Conservation (phyloP, 257 asterid species). For the Ajuga chamaepitys region DNA sequence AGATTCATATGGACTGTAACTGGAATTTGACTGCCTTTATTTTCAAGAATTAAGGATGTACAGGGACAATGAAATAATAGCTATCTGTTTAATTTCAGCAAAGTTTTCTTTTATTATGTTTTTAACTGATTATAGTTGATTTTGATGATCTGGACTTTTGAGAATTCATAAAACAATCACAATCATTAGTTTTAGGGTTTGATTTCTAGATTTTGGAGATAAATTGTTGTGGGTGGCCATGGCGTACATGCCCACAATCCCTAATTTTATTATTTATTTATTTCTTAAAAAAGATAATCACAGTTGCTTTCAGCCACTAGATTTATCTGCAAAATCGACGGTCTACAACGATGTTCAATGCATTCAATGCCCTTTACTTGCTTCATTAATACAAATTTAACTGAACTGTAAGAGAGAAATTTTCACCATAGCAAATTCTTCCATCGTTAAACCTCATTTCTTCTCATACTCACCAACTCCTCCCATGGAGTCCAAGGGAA, state of each 20-base stretch:
- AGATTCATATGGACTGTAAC: background rate
- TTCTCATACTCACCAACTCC: constrained; percentile 16
- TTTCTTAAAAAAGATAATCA: background rate
- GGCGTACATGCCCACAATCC: background rate
- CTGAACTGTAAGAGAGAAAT: constrained; percentile 24
- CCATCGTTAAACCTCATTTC: constrained; percentile 14
- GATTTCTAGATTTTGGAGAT: background rate
- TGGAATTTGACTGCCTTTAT: background rate
- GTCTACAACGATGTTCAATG: constrained; percentile 15
- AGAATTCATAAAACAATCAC: background rate
- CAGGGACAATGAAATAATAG: background rate
- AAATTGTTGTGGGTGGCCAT: background rate
- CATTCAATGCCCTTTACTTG: constrained; percentile 34
- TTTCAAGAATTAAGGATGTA: background rate
- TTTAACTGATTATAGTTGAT: background rate
- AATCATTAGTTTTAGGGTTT: background rate
- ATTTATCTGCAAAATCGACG: constrained; percentile 18
- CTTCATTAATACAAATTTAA: constrained; percentile 25
- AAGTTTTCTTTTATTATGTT: background rate
- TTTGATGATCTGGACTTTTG: background rate
- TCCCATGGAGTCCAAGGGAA: constrained; percentile 26
- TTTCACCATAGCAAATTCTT: constrained; percentile 15
- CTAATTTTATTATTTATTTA: background rate
- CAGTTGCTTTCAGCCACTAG: constrained; percentile 14
- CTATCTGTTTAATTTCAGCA: background rate